These are phyloP conservation scores for Raphanus sativus DNA, from an alignment of 345 rosid genomes.

Conservation along the genomic window DNA sequence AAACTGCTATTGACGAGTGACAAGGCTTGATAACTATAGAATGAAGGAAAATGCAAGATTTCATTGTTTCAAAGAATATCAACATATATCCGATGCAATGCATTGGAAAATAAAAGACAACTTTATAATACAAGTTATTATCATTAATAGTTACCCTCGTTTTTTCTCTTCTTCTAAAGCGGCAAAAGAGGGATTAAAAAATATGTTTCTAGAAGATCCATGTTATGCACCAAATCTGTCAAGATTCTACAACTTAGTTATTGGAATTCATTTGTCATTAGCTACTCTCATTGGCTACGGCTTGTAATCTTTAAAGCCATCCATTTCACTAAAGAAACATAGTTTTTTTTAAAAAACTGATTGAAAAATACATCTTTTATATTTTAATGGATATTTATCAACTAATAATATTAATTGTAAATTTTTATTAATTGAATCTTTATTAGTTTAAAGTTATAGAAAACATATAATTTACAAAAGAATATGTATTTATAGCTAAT, in stretches of 20 bases:
- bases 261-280: slow-evolving; percentile 33
- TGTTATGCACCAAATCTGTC: slow-evolving; percentile 24
- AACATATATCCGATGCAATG: slow-evolving; percentile 27
- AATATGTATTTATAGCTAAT: too few species aligned
- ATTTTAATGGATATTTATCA: too few species aligned
- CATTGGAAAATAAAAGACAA: slow-evolving; percentile 24
- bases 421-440: too few species aligned
- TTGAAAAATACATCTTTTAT: too few species aligned
- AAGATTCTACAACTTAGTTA: slow-evolving; percentile 21
- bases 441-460: too few species aligned
- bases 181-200: slow-evolving; percentile 8
- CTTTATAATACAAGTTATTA: background rate
- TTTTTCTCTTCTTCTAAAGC: background rate
- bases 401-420: too few species aligned
- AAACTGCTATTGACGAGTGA: background rate
- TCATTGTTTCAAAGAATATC: slow-evolving; percentile 17
- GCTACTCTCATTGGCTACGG: slow-evolving; percentile 26
- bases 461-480: too few species aligned
- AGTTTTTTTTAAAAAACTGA: too few species aligned
- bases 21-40: background rate
- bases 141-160: background rate
- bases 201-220: slow-evolving; percentile 28
- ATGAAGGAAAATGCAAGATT: background rate
- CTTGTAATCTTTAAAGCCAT: slow-evolving; percentile 11
- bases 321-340: too few species aligned